phyloP scores from a whole-genome alignment of 2,329 filamentous ascomycete species.

The Talaromyces sp. region DNA sequence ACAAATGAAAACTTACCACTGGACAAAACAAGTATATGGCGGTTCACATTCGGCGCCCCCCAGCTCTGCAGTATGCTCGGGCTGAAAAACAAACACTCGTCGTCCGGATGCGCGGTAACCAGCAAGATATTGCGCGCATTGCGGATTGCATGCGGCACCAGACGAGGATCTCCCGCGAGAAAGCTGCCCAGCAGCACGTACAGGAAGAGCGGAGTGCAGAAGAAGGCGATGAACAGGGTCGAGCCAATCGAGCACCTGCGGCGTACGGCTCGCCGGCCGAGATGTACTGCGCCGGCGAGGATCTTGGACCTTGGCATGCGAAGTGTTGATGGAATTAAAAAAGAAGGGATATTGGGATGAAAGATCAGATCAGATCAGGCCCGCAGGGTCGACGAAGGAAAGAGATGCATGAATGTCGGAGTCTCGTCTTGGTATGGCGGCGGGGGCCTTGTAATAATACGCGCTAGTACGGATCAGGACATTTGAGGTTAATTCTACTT shows the following conservation, averaged over 20 bases:
- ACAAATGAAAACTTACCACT: constrained; percentile 7
- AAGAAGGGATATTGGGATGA: not conserved
- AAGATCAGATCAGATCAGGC: not conserved
- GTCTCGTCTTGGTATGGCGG: not conserved
- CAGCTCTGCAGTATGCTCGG: constrained; percentile 20
- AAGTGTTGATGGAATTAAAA: not conserved
- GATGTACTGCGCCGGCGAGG: constrained; percentile 3
- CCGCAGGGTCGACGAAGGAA: not conserved
- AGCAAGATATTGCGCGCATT: constrained; percentile 32
- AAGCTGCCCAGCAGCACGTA: constrained; percentile 35
- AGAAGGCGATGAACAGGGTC: not conserved
- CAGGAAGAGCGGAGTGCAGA: constrained; percentile 26
- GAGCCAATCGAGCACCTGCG: constrained; percentile 4
- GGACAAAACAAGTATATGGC: constrained; percentile 20
- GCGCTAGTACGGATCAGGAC: not conserved
- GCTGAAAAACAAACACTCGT: constrained; percentile 25
- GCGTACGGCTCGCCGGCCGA: constrained; percentile 9
- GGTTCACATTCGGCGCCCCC: constrained; percentile 15
- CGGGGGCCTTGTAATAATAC: not conserved
- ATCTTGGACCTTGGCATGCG: constrained; percentile 14
- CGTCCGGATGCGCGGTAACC: constrained; percentile 32
- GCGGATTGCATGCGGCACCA: constrained; percentile 32
- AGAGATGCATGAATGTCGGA: not conserved
- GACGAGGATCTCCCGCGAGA: constrained; percentile 31
- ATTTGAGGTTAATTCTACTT: too few relatives aligned